Evolutionary conservation across 2,329 filamentous ascomycete species (phyloP).

Genomic region (Arthrobotrys megalospora): DNA sequence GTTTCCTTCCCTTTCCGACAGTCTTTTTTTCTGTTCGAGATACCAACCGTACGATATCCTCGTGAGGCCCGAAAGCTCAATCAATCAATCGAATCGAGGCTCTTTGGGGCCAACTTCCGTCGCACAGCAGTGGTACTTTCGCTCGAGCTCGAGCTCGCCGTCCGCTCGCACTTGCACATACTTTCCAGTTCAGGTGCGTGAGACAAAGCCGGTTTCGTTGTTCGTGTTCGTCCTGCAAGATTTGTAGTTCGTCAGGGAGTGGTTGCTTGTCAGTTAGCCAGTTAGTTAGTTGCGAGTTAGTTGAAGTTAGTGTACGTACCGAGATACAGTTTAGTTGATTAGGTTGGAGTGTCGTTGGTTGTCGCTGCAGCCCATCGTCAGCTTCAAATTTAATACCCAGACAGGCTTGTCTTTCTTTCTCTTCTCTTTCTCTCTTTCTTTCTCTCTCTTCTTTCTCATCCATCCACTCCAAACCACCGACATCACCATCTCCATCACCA

Average conservation of each 20-base stretch:
- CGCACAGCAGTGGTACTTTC: constrained; percentile 16
- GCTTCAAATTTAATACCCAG: constrained; percentile 32
- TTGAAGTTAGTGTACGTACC: neutral
- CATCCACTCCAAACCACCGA: neutral
- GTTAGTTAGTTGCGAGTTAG: neutral
- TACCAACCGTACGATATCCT: neutral
- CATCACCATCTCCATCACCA: constrained; percentile 1
- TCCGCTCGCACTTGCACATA: constrained; percentile 8
- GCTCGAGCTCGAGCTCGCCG: constrained; percentile 4
- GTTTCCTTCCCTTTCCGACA: neutral
- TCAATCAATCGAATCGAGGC: constrained; percentile 15
- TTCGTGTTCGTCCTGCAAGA: neutral
- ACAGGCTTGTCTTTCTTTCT: neutral
- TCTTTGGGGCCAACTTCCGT: constrained; percentile 8
- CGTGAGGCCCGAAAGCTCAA: neutral
- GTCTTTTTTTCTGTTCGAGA: neutral
- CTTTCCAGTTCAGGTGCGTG: constrained; percentile 26
- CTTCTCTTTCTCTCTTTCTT: neutral
- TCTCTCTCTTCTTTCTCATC: neutral
- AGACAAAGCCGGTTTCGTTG: constrained; percentile 31
- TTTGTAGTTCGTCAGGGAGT: no score
- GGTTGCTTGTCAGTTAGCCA: neutral
- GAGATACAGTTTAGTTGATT: neutral
- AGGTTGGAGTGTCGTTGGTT: neutral
- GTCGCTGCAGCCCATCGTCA: constrained; percentile 33